Evolutionary conservation across 1,284 basidiomycete genomes (phyloP), one percentile per base, ranked within the genome.

Genomic region (Irpex rosettiformis): DNA sequence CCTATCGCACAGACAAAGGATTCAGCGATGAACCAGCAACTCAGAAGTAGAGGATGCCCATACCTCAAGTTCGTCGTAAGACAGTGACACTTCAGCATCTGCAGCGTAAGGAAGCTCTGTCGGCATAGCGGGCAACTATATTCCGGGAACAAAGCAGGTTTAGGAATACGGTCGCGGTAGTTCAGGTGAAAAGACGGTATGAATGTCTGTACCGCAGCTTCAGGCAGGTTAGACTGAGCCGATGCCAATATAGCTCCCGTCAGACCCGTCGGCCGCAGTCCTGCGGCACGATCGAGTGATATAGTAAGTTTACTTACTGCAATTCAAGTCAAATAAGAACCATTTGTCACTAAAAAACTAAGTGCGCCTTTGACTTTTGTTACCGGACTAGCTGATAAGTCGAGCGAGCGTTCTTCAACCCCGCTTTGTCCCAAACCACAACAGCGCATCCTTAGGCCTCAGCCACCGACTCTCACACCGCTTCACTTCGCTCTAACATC

Each of bases 61-160:
- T 47, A 96, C 94, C 76, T 94, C 88, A 28, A 98, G 82, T 75
- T 98, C 95, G 65, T 96, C 93, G 69, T 85, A 94, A 3, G 89
- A 84, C 25, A 98, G 79, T 4, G 94, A 94, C 52, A 90, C 83
- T 72, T 96, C 89, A 7, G 94, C 96, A 72, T 98, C 95, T 21
- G 94, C 95, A 61, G 96, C 95, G 74, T 98, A 98, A 18, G 95
- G 95, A n/a, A 98, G 79, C 67, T 96, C 93, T 56, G 90, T 91
- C 40, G 85, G 70, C 88, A 88, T 89, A 21, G 22, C n/a, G 18
- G 25, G 18, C n/a, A 18, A 16, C 22, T 21, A 25, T 1, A 11
- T 16, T n/a, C 11, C 11, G 3, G 24, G 16, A 24, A 21, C 21
- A 48, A 22, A 21, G 21, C 4, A 25, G n/a, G 45, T 48, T 1